Conservation (phyloP, 108 stramenopile genomes). For the Fistulifera pelliculosa region DNA sequence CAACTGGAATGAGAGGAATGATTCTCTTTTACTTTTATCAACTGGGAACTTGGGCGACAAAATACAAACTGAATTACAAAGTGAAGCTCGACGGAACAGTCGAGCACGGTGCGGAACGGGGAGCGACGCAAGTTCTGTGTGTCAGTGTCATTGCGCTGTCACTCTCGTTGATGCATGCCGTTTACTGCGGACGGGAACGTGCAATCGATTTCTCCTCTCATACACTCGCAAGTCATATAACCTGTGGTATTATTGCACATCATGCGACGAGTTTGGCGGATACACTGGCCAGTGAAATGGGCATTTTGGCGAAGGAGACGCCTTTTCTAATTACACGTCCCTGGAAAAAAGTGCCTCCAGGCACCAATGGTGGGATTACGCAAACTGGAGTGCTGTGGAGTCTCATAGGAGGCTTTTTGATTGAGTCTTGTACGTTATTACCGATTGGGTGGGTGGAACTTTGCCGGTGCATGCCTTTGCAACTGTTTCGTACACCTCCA, state of each 20-base stretch:
- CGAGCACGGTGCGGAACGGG: conserved; percentile 31
- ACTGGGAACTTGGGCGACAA: conserved; percentile 62
- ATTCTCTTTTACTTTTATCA: conserved; percentile 74
- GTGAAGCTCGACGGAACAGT: conserved; percentile 35
- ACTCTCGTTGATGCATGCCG: conserved; percentile 41
- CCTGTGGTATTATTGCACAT: conserved; percentile 64
- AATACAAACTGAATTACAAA: conserved; percentile 48
- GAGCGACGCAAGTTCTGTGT: conserved; percentile 63
- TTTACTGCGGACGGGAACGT: conserved; percentile 41
- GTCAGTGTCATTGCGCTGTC: conserved; percentile 49
- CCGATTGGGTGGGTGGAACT: conserved; percentile 34
- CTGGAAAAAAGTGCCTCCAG: conserved; percentile 53
- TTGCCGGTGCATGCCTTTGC: conserved; percentile 14
- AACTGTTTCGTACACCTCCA: conserved; percentile 28
- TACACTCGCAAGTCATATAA: conserved; percentile 30
- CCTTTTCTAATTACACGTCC: conserved; percentile 61
- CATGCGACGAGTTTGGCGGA: conserved; percentile 76
- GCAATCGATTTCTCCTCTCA: conserved; percentile 28
- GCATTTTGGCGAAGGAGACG: conserved; percentile 41
- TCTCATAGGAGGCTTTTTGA: conserved; percentile 48
- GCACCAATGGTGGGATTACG: conserved; percentile 80
- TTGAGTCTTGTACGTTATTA: conserved; percentile 38
- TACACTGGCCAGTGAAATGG: conserved; percentile 77
- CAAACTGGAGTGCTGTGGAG: conserved; percentile 45
- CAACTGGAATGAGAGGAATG: conserved; percentile 50